Percentiles rank a stretch among this genome's conserved stretches.
Evolutionary conservation across 768 basidiomycete species (phyloP).

Genomic region (Psilocybe cubensis): DNA sequence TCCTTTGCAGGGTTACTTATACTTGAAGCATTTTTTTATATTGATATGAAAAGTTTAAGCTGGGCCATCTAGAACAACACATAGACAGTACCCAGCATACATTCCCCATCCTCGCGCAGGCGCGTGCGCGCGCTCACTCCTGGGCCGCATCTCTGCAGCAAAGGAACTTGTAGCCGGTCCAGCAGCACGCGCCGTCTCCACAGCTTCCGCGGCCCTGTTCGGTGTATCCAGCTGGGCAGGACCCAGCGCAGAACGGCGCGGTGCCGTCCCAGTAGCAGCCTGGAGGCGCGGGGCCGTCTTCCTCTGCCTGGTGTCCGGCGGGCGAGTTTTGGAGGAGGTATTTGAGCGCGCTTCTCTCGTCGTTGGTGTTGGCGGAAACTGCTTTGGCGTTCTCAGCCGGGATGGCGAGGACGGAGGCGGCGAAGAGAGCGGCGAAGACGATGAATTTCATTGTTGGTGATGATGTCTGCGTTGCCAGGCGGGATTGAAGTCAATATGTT

Average conservation of each 20-base stretch:
- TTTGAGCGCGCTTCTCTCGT: slow-evolving; percentile 3
- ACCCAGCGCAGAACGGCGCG: slow-evolving; percentile 6
- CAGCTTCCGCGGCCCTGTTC: slow-evolving; percentile 1
- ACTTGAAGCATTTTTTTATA: no score
- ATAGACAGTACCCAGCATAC: no score
- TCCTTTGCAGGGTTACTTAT: no score
- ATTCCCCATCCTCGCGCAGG: no score
- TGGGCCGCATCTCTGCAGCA: slow-evolving; percentile 11
- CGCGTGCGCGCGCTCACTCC: no score
- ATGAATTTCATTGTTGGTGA: not conserved
- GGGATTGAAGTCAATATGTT: no score
- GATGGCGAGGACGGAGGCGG: not conserved
- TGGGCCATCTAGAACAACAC: no score
- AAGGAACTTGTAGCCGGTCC: slow-evolving; percentile 7
- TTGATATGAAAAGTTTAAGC: no score
- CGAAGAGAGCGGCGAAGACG: not conserved
- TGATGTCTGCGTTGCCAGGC: no score
- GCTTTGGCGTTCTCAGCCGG: not conserved
- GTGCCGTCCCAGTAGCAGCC: slow-evolving; percentile 13
- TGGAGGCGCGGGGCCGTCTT: slow-evolving; percentile 1
- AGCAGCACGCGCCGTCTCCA: slow-evolving; percentile 8
- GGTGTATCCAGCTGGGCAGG: not conserved
- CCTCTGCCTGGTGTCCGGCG: slow-evolving; percentile 3
- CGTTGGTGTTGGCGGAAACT: not conserved
- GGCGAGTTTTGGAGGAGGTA: slow-evolving; percentile 7